Percentiles rank a stretch among this genome's conserved stretches.
Conservation (phyloP, 768 basidiomycete species). For the Roridomyces roridus region DNA sequence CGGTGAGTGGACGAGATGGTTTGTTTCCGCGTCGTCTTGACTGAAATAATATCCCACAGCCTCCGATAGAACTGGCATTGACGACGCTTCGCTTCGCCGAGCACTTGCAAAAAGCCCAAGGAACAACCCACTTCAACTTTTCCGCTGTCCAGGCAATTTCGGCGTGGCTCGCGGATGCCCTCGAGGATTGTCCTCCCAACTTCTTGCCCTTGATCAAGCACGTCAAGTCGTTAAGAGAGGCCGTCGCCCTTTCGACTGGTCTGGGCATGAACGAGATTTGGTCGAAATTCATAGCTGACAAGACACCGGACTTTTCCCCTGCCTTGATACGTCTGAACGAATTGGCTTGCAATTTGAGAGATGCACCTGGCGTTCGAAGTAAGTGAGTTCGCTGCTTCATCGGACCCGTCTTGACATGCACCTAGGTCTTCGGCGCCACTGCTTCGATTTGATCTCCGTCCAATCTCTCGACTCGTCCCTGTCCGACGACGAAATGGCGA, state of each 20-base stretch:
- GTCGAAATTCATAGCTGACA: slow-evolving; percentile 50
- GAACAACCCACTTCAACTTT: slow-evolving; percentile 59
- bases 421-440: slow-evolving; percentile 46
- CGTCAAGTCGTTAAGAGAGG: slow-evolving; percentile 47
- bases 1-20: slow-evolving; percentile 34
- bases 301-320: slow-evolving; percentile 19
- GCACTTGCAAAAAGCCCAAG: slow-evolving; percentile 51
- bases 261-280: slow-evolving; percentile 77
- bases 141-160: slow-evolving; percentile 68
- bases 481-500: slow-evolving; percentile 23
- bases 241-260: slow-evolving; percentile 70
- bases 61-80: slow-evolving; percentile 38
- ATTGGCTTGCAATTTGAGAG: slow-evolving; percentile 26
- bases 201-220: slow-evolving; percentile 41
- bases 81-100: slow-evolving; percentile 44
- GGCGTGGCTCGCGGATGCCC: slow-evolving; percentile 52
- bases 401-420: background rate
- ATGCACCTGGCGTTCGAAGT: slow-evolving; percentile 18
- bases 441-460: slow-evolving; percentile 48
- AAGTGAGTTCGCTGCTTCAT: background rate
- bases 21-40: background rate
- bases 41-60: slow-evolving; percentile 23
- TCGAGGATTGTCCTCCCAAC: slow-evolving; percentile 39
- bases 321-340: slow-evolving; percentile 29
- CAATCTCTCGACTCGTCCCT: slow-evolving; percentile 34